A percentile compares a stretch with the other conserved stretches of the same genome.
These are phyloP conservation scores for Ceriops decandra DNA, from an alignment of 345 rosid genomes.

Conservation along the genomic window DNA sequence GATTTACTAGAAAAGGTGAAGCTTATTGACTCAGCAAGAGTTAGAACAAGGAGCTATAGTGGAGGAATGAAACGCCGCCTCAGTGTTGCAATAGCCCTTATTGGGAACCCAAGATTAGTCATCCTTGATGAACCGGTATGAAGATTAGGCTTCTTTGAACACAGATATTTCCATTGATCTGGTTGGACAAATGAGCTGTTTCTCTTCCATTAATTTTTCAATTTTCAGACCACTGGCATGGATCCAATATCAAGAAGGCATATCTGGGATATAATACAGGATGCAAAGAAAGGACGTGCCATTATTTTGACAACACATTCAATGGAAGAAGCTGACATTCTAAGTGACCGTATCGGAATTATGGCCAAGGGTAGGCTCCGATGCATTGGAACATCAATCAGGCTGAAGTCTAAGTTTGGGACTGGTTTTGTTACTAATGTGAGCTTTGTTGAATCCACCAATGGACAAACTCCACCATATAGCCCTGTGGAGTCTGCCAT, in stretches of 20 bases:
- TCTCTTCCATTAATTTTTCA: constrained; percentile 4
- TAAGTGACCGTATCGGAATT: constrained; percentile 87
- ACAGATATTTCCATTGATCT: background rate
- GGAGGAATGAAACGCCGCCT: constrained; percentile 98
- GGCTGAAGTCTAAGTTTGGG: constrained; percentile 85
- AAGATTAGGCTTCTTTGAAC: background rate
- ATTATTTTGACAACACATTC: constrained; percentile 89
- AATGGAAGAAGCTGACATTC: constrained; percentile 90
- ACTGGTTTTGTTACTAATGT: constrained; percentile 80
- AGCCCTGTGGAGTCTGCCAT: constrained; percentile 30
- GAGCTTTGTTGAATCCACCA: constrained; percentile 54
- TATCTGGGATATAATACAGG: constrained; percentile 87
- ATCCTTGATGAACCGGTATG: constrained; percentile 85
- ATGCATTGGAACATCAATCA: constrained; percentile 83
- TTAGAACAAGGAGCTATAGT: constrained; percentile 86
- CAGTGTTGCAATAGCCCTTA: constrained; percentile 84
- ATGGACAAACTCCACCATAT: constrained; percentile 34
- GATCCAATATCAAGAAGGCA: constrained; percentile 93
- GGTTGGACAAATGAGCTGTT: background rate
- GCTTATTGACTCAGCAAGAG: constrained; percentile 57
- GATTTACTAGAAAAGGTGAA: constrained; percentile 68
- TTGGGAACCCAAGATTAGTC: constrained; percentile 83
- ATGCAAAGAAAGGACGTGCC: constrained; percentile 78
- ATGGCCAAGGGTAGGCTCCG: constrained; percentile 95
- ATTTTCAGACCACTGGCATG: constrained; percentile 83